A percentile compares a stretch with the other conserved stretches of the same genome.
Evolutionary conservation across 2,329 filamentous ascomycete species (phyloP).

Genomic region (Bretziella fagacearum): DNA sequence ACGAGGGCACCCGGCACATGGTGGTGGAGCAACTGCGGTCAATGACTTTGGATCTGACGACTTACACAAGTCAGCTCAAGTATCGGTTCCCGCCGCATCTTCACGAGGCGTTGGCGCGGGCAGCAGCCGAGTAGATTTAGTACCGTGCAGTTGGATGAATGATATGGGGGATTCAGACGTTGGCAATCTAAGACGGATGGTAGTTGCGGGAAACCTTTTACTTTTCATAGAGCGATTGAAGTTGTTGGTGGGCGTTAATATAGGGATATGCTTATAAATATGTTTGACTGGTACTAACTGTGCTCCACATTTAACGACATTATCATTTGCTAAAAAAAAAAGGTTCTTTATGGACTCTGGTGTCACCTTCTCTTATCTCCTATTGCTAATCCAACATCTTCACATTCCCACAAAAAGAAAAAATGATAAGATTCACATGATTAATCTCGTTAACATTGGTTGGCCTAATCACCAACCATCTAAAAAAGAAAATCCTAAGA

Average conservation of each 20-base stretch:
- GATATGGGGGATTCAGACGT: too few species aligned
- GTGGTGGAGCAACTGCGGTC: conserved; percentile 57
- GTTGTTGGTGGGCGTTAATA: too few species aligned
- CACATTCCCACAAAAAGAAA: not conserved
- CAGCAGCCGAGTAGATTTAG: conserved; percentile 55
- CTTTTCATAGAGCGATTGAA: too few species aligned
- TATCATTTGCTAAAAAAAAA: too few species aligned
- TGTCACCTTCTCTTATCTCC: too few species aligned
- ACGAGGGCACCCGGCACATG: conserved; percentile 43
- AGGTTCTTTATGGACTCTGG: too few species aligned
- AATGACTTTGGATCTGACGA: conserved; percentile 77
- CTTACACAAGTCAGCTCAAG: conserved; percentile 75
- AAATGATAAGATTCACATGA: not conserved
- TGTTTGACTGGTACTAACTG: too few species aligned
- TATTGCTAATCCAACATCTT: too few species aligned
- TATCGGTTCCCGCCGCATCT: conserved; percentile 78
- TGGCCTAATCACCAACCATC: not conserved
- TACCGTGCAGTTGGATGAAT: not conserved
- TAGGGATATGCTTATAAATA: too few species aligned
- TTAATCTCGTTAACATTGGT: not conserved
- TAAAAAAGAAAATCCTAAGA: not conserved
- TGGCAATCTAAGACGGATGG: too few species aligned
- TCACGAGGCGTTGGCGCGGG: conserved; percentile 74
- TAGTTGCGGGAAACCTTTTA: too few species aligned
- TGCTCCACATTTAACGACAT: too few species aligned